Evolutionary conservation across 148 eudicot genomes (phyloP), one percentile per base, ranked within the genome.

Genomic region (Camellia japonica): DNA sequence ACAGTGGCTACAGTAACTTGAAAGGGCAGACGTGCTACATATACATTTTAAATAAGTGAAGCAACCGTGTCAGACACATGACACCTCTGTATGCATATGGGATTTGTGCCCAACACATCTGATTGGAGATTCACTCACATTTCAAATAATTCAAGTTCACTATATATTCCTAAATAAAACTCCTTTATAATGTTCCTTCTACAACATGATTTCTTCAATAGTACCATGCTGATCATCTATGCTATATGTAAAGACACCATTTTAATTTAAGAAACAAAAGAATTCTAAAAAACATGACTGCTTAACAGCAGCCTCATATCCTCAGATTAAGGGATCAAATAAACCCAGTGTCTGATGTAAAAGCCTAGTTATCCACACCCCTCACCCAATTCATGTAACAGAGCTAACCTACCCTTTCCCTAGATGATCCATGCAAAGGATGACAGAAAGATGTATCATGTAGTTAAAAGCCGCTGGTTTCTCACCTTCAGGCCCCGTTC

Each of bases 401-500:
- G 5, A 8, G 42, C 59, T 30, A 30, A 30, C 38, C 38, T 30
- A 6, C 14, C 30, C 30, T 51, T 15, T n/a, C 5, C 59, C 52
- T 12, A 58, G 52, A 30, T 30, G 30, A 30, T 81, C 5, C 11
- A 16, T 3, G 14, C 6, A 16, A 60, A 6, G 63, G 63, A 15
- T 6, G 11, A 60, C n/a, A 19, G 38, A 62, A 62, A 62, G 38
- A 30, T 1, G 4, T 71, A 52, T 71, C 43, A 8, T 30, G 11
- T 41, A 16, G 62, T 44, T 42, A 18, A 58, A 58, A 41, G 23
- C 16, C 16, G 67, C 42, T n/a, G 78, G 78, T 74, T 56, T 59
- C 78, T 74, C 67, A 74, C 78, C 78, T 74, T 74, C 66, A 74
- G 67, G 8, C 78, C 78, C 19, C 98, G 90, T 86, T 95, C 98